phyloP scores from a whole-genome alignment of 2,329 filamentous ascomycete species.

The Penicillium sp. region DNA sequence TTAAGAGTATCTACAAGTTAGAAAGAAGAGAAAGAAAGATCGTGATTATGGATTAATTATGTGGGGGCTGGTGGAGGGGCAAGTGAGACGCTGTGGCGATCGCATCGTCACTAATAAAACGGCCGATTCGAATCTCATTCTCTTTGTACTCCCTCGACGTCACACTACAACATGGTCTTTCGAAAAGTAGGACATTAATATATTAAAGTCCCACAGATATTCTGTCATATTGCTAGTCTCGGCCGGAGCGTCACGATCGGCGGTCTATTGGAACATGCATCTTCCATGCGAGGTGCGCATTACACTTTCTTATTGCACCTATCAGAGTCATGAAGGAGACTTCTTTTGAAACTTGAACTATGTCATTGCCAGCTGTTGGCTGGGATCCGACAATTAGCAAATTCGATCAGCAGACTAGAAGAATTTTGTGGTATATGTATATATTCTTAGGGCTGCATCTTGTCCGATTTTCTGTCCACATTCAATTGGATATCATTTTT shows the following conservation, averaged over 20 bases:
- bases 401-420: not conserved
- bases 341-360: constrained; percentile 1
- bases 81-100: constrained; percentile 22
- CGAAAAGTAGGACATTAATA: not conserved
- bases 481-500: not conserved
- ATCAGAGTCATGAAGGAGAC: constrained; percentile 7
- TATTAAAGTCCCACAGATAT: constrained; percentile 8
- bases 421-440: not conserved
- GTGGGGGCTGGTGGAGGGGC: constrained; percentile 20
- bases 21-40: not conserved
- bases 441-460: not conserved
- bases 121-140: not conserved
- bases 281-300: constrained; percentile 15
- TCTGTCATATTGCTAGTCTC: constrained; percentile 14
- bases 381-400: not conserved
- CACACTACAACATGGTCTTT: constrained; percentile 1
- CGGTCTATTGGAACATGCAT: constrained; percentile 2
- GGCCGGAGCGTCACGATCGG: constrained; percentile 14
- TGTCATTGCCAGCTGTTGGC: constrained; percentile 5
- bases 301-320: constrained; percentile 10
- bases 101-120: constrained; percentile 6
- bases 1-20: not conserved
- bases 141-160: constrained; percentile 9
- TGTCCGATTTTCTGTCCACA: not conserved
- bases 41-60: not conserved